phyloP scores from a whole-genome alignment of 305 asterid genomes.

The Fraxinus xanthoxyloides region DNA sequence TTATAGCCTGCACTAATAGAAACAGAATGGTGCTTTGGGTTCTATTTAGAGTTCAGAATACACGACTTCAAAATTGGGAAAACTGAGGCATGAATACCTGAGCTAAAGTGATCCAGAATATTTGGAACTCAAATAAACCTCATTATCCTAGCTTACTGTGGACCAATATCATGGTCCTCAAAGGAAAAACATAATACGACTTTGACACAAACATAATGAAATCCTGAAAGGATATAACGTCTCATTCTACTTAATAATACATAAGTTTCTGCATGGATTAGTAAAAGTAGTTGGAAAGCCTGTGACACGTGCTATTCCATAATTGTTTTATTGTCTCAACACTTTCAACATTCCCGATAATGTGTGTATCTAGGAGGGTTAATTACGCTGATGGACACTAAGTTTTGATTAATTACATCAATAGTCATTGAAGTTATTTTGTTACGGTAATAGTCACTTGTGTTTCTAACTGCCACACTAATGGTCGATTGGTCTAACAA shows the following conservation, averaged over 20 bases:
- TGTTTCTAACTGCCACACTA: not conserved
- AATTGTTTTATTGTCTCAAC: not conserved
- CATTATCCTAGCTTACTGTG: not conserved
- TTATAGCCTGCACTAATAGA: not conserved
- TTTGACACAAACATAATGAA: not conserved
- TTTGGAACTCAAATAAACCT: constrained; percentile 1
- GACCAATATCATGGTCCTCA: not conserved
- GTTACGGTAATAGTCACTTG: not conserved
- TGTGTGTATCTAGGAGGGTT: not conserved
- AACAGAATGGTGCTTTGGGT: not conserved
- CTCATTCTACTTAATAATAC: not conserved
- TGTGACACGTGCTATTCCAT: not conserved
- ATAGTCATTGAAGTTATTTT: not conserved
- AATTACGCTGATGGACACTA: not conserved
- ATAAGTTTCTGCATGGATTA: not conserved
- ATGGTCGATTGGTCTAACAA: not conserved
- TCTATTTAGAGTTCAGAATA: not conserved
- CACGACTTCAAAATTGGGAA: not conserved
- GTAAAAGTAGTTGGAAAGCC: constrained; percentile 14
- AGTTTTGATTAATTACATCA: not conserved
- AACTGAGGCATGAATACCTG: not conserved
- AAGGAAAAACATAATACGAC: not conserved
- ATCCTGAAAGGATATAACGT: not conserved
- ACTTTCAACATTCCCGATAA: not conserved
- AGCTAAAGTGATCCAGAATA: not conserved